A percentile compares a stretch with the other conserved stretches of the same genome.
These are phyloP conservation scores for Crithidia expoeki DNA, from an alignment of 208 protist species.

Conservation along the genomic window DNA sequence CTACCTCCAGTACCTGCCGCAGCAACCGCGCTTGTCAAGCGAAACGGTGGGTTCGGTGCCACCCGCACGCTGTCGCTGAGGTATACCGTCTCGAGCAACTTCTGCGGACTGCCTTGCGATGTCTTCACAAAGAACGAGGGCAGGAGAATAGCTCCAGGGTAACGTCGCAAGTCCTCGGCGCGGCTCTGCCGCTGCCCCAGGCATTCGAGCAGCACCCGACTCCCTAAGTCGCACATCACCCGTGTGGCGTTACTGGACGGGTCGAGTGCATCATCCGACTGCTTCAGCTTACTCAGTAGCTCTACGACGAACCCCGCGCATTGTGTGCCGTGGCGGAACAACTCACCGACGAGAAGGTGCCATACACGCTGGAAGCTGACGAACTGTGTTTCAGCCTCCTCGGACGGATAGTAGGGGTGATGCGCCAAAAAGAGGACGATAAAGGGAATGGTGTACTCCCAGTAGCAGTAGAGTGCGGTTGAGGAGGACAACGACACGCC, in stretches of 20 bases:
- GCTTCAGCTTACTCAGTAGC: constrained; percentile 76
- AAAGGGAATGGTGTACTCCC: constrained; percentile 85
- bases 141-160: constrained; percentile 66
- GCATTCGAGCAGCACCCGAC: constrained; percentile 63
- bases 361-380: constrained; percentile 78
- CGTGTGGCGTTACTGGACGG: constrained; percentile 46
- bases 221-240: constrained; percentile 78
- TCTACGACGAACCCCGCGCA: constrained; percentile 75
- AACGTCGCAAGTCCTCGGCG: constrained; percentile 64
- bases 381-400: constrained; percentile 49
- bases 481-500: constrained; percentile 51
- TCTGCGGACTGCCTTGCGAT: constrained; percentile 19
- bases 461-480: constrained; percentile 61
- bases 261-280: constrained; percentile 69
- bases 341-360: constrained; percentile 81
- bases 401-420: constrained; percentile 72
- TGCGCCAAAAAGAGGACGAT: constrained; percentile 81
- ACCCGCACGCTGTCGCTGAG: constrained; percentile 51
- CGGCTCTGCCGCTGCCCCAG: constrained; percentile 61
- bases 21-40: constrained; percentile 20
- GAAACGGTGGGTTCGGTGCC: constrained; percentile 57
- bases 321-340: constrained; percentile 72
- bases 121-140: constrained; percentile 68
- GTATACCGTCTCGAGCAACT: constrained; percentile 50
- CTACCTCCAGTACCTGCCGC: not conserved